Conservation (phyloP, 768 basidiomycete species). For the Sarcomyxa edulis region DNA sequence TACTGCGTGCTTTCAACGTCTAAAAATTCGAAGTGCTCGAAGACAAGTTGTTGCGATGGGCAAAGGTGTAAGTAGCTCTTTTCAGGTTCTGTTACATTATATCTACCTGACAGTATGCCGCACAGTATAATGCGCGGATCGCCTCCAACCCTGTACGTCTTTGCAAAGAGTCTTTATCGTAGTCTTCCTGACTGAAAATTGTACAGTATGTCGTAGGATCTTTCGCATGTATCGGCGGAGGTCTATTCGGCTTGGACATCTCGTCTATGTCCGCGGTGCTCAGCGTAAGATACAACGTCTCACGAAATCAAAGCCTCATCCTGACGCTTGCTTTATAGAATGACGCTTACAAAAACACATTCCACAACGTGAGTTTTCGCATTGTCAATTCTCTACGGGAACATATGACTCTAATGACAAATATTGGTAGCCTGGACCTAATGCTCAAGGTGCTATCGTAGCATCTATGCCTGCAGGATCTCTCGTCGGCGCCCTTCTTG, state of each 20-base stretch:
- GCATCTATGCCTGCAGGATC: slow-evolving; percentile 78
- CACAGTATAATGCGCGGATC: too few relatives aligned
- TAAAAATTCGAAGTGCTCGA: too few relatives aligned
- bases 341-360: slow-evolving; percentile 28
- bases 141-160: too few relatives aligned
- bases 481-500: slow-evolving; percentile 58
- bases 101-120: too few relatives aligned
- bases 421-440: slow-evolving; percentile 36
- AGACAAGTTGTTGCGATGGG: too few relatives aligned
- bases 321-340: slow-evolving; percentile 22
- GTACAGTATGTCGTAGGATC: slow-evolving; percentile 76
- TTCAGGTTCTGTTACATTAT: too few relatives aligned
- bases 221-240: slow-evolving; percentile 79
- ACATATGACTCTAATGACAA: neutral
- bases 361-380: slow-evolving; percentile 25
- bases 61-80: too few relatives aligned
- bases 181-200: too few relatives aligned
- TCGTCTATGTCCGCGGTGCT: slow-evolving; percentile 79
- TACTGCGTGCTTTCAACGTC: too few relatives aligned
- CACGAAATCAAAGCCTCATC: neutral
- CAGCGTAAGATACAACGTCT: slow-evolving; percentile 29
- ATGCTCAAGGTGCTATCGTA: slow-evolving; percentile 68
- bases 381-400: neutral
- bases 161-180: too few relatives aligned
- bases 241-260: slow-evolving; percentile 77